A percentile compares a stretch with the other conserved stretches of the same genome.
Evolutionary conservation across 768 basidiomycete genomes (phyloP).

Genomic region (Rhodotorula sphaerocarpa): DNA sequence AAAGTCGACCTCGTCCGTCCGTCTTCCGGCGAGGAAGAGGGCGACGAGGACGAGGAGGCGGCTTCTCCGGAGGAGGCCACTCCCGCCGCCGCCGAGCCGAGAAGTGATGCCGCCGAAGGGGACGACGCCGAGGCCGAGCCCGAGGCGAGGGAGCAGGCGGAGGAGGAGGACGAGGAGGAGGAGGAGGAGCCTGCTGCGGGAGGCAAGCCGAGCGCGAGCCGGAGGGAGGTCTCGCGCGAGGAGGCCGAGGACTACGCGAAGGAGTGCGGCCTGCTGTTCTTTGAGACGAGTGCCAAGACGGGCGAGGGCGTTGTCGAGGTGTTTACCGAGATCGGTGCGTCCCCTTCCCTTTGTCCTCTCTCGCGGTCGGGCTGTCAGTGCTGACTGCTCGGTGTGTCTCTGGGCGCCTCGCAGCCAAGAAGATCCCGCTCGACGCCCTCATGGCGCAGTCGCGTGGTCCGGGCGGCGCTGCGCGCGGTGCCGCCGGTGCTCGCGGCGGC

Average conservation of each 20-base stretch:
- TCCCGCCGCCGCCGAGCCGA: too few relatives aligned
- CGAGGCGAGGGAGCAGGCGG: constrained; percentile 1
- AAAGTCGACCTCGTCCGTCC: constrained; percentile 65
- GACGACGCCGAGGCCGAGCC: constrained; percentile 91
- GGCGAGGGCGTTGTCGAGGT: constrained; percentile 91
- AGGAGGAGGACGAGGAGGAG: constrained; percentile 52
- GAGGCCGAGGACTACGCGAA: constrained; percentile 95
- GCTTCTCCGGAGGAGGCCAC: background rate
- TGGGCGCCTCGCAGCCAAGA: constrained; percentile 53
- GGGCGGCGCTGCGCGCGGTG: constrained; percentile 28
- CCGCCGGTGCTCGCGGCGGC: constrained; percentile 8
- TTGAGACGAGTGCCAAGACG: constrained; percentile 95
- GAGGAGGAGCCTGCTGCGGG: constrained; percentile 45
- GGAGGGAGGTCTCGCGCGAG: constrained; percentile 83
- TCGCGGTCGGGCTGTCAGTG: background rate
- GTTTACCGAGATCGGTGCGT: constrained; percentile 92
- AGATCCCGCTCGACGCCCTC: constrained; percentile 87
- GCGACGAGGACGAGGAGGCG: constrained; percentile 47
- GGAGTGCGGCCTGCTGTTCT: constrained; percentile 89
- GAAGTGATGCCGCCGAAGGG: constrained; percentile 47
- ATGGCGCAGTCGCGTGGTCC: constrained; percentile 58
- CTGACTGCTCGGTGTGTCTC: background rate
- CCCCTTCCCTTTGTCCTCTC: background rate
- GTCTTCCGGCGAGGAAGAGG: constrained; percentile 21
- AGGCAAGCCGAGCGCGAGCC: constrained; percentile 50